These are phyloP conservation scores for Neonectria sp. DNA, from an alignment of 2,329 filamentous ascomycete species.

Conservation along the genomic window DNA sequence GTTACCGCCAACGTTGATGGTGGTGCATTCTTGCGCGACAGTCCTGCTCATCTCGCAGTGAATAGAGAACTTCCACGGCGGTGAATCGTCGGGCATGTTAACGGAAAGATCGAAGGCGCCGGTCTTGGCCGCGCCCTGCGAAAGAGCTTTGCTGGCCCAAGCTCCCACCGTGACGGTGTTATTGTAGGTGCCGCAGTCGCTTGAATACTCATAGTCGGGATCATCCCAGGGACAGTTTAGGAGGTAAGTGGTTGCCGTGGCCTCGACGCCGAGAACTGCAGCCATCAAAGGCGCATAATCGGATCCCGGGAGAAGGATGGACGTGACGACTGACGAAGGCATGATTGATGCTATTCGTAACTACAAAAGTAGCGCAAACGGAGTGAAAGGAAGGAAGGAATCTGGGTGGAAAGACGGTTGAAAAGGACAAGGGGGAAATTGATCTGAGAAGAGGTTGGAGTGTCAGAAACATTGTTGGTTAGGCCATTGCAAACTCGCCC, in stretches of 20 bases:
- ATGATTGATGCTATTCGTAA: slow-evolving; percentile 7
- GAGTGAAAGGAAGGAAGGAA: background rate
- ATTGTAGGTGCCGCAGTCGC: slow-evolving; percentile 18
- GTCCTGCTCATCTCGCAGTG: slow-evolving; percentile 25
- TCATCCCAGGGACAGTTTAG: slow-evolving; percentile 19
- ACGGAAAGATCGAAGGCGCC: slow-evolving; percentile 22
- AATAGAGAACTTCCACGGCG: slow-evolving; percentile 17
- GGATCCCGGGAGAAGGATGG: slow-evolving; percentile 8
- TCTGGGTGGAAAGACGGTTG: too few relatives aligned
- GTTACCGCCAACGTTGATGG: slow-evolving; percentile 24
- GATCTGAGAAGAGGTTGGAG: too few relatives aligned
- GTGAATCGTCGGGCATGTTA: background rate
- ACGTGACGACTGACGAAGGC: slow-evolving; percentile 19
- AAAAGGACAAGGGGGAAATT: too few relatives aligned
- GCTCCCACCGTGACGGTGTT: slow-evolving; percentile 22
- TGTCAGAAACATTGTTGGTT: too few relatives aligned
- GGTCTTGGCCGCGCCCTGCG: slow-evolving; percentile 16
- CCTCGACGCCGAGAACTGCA: slow-evolving; percentile 21
- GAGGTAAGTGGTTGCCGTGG: slow-evolving; percentile 28
- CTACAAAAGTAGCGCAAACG: background rate
- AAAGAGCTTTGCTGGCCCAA: slow-evolving; percentile 32
- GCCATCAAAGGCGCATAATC: background rate
- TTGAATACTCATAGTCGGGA: slow-evolving; percentile 8
- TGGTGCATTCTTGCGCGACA: slow-evolving; percentile 13
- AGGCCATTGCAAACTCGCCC: too few relatives aligned